Evolutionary conservation across 257 asterid species (phyloP).

Genomic region (Solanum chmielewskii): DNA sequence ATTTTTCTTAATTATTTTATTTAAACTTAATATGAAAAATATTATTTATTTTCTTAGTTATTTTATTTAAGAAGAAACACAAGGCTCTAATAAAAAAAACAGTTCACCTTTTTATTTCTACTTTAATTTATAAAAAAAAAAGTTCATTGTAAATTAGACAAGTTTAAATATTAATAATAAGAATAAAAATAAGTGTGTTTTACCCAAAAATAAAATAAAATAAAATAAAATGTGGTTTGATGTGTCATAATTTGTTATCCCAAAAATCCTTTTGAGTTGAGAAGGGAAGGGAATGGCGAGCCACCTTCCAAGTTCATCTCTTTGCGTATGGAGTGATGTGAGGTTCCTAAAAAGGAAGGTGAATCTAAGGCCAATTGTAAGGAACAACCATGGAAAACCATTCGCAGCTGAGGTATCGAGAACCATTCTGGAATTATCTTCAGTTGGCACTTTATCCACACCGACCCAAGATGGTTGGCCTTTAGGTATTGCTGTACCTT

Average conservation of each 20-base stretch:
- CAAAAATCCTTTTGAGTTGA: background rate
- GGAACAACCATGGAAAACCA: conserved; percentile 33
- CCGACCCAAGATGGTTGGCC: conserved; percentile 67
- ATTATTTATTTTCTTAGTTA: too few relatives aligned
- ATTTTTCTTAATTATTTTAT: too few relatives aligned
- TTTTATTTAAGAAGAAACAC: too few relatives aligned
- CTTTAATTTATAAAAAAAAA: too few relatives aligned
- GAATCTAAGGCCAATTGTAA: conserved; percentile 21
- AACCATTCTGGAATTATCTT: conserved; percentile 63
- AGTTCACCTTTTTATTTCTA: too few relatives aligned
- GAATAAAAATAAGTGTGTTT: too few relatives aligned
- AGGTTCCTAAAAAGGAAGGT: conserved; percentile 10
- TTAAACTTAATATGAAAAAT: too few relatives aligned
- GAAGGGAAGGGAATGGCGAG: background rate
- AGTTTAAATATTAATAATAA: too few relatives aligned
- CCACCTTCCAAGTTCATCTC: conserved; percentile 23
- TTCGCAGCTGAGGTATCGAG: conserved; percentile 78
- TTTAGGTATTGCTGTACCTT: conserved; percentile 66
- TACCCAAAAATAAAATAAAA: too few relatives aligned
- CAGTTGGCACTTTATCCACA: conserved; percentile 65
- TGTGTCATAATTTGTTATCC: background rate
- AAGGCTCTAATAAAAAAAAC: too few relatives aligned
- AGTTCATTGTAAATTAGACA: too few relatives aligned
- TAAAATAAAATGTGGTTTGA: too few relatives aligned
- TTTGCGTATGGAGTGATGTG: conserved; percentile 16